Conservation (phyloP, 2,329 filamentous ascomycete species). For the Arachnomyces sp. region DNA sequence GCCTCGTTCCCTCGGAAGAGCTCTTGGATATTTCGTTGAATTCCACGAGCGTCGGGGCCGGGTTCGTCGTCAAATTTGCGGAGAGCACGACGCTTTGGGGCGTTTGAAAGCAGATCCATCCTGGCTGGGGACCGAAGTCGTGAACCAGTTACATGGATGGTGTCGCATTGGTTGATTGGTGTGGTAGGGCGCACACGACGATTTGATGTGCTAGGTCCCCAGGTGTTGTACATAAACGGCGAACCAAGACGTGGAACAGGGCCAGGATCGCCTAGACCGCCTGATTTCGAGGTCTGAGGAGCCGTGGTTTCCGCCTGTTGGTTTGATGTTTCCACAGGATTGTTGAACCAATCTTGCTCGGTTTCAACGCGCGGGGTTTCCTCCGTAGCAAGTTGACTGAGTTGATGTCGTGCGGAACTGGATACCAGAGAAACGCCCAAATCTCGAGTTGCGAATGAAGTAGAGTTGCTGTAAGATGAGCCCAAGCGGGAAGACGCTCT, state of each 20-base stretch:
- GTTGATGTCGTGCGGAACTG: slow-evolving; percentile 30
- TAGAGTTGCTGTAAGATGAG: slow-evolving; percentile 17
- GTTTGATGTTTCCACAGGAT: slow-evolving; percentile 17
- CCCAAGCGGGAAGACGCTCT: slow-evolving; percentile 18
- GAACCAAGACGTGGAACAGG: slow-evolving; percentile 39
- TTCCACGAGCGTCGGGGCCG: slow-evolving; percentile 34
- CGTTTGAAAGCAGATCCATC: slow-evolving; percentile 45
- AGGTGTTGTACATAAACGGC: slow-evolving; percentile 42
- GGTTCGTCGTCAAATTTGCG: slow-evolving; percentile 46
- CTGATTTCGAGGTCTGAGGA: slow-evolving; percentile 11
- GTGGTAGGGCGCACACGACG: slow-evolving; percentile 24
- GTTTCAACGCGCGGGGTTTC: slow-evolving; percentile 17
- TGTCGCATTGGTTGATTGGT: slow-evolving; percentile 31
- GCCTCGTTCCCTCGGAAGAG: slow-evolving; percentile 29
- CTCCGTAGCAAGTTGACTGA: slow-evolving; percentile 27
- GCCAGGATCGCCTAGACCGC: slow-evolving; percentile 13
- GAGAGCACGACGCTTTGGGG: slow-evolving; percentile 51
- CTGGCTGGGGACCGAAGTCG: slow-evolving; percentile 46
- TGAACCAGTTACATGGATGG: slow-evolving; percentile 36
- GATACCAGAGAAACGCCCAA: slow-evolving; percentile 37
- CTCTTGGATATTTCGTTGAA: slow-evolving; percentile 27
- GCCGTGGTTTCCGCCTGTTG: slow-evolving; percentile 3
- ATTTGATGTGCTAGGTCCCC: slow-evolving; percentile 36
- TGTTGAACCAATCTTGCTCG: slow-evolving; percentile 30
- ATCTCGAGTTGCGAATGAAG: slow-evolving; percentile 36